Base-by-base conservation (phyloP, 345 rosid genomes). In the Boechera retrofracta region DNA sequence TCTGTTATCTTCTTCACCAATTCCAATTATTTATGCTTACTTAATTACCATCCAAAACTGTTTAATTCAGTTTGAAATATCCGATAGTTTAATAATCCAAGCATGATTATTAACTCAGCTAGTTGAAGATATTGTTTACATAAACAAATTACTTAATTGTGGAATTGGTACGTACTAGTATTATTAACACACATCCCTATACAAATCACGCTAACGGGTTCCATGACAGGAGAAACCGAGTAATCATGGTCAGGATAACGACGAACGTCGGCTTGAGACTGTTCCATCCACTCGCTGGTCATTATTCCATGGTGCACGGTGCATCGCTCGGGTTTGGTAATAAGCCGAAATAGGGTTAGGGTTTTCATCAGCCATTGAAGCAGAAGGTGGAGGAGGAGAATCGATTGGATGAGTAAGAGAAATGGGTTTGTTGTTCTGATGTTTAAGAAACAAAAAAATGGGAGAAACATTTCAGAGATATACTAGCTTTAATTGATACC, bases 341-440 rank as follows among this genome's bases (percentile, higher is more conserved):
- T 94, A 94, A 15, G 94, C 98, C 10, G 96, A 91, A 21, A 75
- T 77, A 49, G 83, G 74, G 65, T 84, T 76, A 81, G 67, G 89
- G 84, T 78, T 82, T 87, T 38, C 68, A 82, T 90, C 90, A 8
- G 81, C 78, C 91, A 85, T 83, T 72, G 87, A 84, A 80, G 61
- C 79, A 66, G 65, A 76, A 51, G 13, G 77, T 5, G 65, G 82
- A 45, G 78, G 78, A 24, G 32, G 66, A 55, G 78, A 75, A 26
- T 66, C 73, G 26, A 38, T 48, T 29, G 72, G 66, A 5, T 26
- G 36, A 59, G 54, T 49, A 7, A 36, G 39, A 36, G 39, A 31
- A 31, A 31, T 31, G 32, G 4, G 32, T 4, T 31, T 31, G 32
- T 31, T 31, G 32, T 31, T 31, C 32, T 31, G 32, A 31, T 31